phyloP scores from a whole-genome alignment of 164 flowering plant genomes.

The Annona cherimola region DNA sequence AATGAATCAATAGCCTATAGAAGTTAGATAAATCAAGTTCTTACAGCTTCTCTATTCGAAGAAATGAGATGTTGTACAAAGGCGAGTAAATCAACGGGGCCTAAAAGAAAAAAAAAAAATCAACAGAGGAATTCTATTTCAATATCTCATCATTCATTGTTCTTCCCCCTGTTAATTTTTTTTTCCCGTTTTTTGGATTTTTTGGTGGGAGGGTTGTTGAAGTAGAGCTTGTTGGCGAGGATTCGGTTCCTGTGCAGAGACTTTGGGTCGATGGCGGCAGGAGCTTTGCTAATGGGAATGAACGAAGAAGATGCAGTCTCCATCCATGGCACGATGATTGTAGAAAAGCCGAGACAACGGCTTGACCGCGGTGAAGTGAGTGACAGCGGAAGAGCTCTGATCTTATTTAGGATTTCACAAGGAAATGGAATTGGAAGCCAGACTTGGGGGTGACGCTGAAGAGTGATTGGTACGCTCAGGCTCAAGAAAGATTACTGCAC shows the following conservation, averaged over 20 bases:
- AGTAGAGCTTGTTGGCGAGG: constrained; percentile 82
- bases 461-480: too few species aligned
- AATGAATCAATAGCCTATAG: background rate
- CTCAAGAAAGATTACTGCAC: too few species aligned
- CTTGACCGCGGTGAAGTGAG: background rate
- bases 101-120: constrained; percentile 32
- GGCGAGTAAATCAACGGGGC: constrained; percentile 77
- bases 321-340: constrained; percentile 7
- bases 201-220: constrained; percentile 59
- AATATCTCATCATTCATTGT: background rate
- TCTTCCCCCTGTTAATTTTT: background rate
- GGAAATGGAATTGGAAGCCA: too few species aligned
- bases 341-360: background rate
- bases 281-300: constrained; percentile 4
- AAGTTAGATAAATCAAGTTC: constrained; percentile 7
- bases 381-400: background rate
- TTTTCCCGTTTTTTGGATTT: constrained; percentile 13
- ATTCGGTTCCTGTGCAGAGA: constrained; percentile 48
- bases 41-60: constrained; percentile 90
- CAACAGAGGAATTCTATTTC: background rate
- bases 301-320: constrained; percentile 11
- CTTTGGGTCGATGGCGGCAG: constrained; percentile 25
- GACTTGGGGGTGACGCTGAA: too few species aligned
- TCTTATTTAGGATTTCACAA: too few species aligned
- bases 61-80: constrained; percentile 62